A percentile compares a stretch with the other conserved stretches of the same genome.
Evolutionary conservation across 2,329 filamentous ascomycete species (phyloP).

Genomic region (Aspergillus latus): DNA sequence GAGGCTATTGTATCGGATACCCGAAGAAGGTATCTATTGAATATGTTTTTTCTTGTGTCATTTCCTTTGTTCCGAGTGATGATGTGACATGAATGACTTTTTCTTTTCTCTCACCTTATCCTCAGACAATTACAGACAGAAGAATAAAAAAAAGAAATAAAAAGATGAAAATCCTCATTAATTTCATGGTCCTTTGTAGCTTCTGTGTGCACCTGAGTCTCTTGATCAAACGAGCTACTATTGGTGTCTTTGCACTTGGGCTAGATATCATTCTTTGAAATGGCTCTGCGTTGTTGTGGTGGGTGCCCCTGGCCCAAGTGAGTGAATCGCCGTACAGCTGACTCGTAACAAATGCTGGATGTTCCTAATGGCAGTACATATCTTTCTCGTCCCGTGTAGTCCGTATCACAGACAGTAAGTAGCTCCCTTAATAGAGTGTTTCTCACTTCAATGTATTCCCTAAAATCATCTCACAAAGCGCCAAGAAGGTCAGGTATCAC

Average conservation of each 20-base stretch:
- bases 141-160: background rate
- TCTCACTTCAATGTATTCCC: background rate
- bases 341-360: too few relatives aligned
- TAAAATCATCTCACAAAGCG: background rate
- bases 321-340: too few relatives aligned
- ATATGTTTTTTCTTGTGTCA: constrained; percentile 13
- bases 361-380: too few relatives aligned
- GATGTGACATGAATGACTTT: constrained; percentile 17
- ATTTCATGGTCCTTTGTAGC: background rate
- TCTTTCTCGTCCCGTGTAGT: too few relatives aligned
- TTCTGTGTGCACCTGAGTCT: background rate
- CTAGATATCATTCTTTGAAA: too few relatives aligned
- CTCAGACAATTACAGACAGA: background rate
- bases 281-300: too few relatives aligned
- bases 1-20: too few relatives aligned
- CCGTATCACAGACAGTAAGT: too few relatives aligned
- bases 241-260: too few relatives aligned
- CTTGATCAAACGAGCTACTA: too few relatives aligned
- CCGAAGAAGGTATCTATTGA: background rate
- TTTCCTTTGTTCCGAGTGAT: constrained; percentile 19
- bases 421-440: too few relatives aligned
- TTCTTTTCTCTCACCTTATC: background rate
- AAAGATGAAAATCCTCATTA: background rate
- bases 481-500: constrained; percentile 7
- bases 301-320: too few relatives aligned